Percentiles rank a stretch among this genome's conserved stretches.
Conservation (phyloP, 202 grass and related monocot species). For the Musa balbisiana region DNA sequence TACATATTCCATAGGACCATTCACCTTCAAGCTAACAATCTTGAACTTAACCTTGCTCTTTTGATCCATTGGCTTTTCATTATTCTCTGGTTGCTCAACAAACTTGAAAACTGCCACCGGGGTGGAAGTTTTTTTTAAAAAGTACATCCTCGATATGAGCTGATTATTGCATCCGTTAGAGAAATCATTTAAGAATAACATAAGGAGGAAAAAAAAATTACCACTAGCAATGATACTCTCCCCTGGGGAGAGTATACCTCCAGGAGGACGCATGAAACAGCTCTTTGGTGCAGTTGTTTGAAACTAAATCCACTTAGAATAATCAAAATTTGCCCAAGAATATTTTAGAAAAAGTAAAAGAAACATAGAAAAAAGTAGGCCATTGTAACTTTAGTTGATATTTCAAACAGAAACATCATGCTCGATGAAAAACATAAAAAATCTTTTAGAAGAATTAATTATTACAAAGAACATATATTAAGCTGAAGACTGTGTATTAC, state of each 20-base stretch:
- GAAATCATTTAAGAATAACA: not conserved
- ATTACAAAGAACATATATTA: not conserved
- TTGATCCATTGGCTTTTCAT: not conserved
- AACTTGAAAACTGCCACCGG: constrained; percentile 10
- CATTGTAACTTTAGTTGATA: not conserved
- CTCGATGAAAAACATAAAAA: too few relatives aligned
- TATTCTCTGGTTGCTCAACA: constrained; percentile 7
- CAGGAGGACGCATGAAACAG: constrained; percentile 97
- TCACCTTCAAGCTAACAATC: constrained; percentile 13
- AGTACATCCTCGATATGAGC: not conserved
- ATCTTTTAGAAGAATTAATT: too few relatives aligned
- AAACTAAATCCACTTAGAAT: constrained; percentile 39
- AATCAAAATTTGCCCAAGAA: not conserved
- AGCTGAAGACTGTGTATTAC: not conserved
- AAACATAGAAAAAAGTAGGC: not conserved
- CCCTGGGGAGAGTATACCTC: constrained; percentile 77
- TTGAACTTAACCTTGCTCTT: constrained; percentile 14
- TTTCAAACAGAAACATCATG: not conserved
- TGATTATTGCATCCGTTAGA: not conserved
- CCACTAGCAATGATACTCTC: constrained; percentile 90
- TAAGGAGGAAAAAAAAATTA: constrained; percentile 18
- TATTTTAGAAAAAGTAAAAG: not conserved
- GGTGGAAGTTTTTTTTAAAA: not conserved
- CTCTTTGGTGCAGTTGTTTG: constrained; percentile 99
- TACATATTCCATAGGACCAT: constrained; percentile 8